phyloP scores from a whole-genome alignment of 2,329 filamentous ascomycete genomes.

The Ophiostoma australiae region DNA sequence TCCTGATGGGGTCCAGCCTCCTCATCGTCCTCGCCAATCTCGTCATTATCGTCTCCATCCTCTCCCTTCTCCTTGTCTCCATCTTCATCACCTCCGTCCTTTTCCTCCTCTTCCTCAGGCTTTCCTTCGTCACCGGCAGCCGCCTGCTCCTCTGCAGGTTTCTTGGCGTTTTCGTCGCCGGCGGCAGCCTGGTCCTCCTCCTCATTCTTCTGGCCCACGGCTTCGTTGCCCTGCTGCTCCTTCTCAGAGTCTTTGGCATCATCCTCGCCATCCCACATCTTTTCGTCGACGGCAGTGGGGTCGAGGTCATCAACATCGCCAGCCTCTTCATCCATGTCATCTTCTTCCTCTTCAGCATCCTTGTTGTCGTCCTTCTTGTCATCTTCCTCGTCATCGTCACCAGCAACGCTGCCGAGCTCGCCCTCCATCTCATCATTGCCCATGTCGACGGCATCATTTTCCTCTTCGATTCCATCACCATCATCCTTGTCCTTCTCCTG shows the following conservation, averaged over 20 bases:
- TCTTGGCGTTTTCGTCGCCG: conserved; percentile 56
- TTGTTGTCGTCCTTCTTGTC: conserved; percentile 52
- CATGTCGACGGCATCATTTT: conserved; percentile 87
- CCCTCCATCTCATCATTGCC: conserved; percentile 88
- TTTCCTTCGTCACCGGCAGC: conserved; percentile 38
- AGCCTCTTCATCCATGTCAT: conserved; percentile 84
- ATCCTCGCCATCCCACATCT: conserved; percentile 92
- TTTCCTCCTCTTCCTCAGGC: conserved; percentile 35
- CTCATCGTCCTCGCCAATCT: conserved; percentile 56
- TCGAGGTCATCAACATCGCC: conserved; percentile 90
- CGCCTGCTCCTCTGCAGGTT: conserved; percentile 56
- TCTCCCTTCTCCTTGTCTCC: conserved; percentile 55
- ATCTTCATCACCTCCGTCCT: conserved; percentile 45
- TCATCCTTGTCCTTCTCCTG: conserved; percentile 56
- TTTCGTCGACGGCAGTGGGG: conserved; percentile 87
- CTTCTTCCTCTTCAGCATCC: conserved; percentile 58
- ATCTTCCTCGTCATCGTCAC: conserved; percentile 57
- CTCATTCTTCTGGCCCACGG: conserved; percentile 63
- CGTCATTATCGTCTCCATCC: conserved; percentile 56
- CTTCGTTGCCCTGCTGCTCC: conserved; percentile 69
- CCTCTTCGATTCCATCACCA: conserved; percentile 64
- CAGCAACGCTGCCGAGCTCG: conserved; percentile 63
- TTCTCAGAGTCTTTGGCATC: conserved; percentile 77
- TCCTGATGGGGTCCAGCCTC: conserved; percentile 53
- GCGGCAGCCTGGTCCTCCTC: conserved; percentile 58